phyloP scores from a whole-genome alignment of 2,329 filamentous ascomycete genomes.

The Scytalidium sp. region DNA sequence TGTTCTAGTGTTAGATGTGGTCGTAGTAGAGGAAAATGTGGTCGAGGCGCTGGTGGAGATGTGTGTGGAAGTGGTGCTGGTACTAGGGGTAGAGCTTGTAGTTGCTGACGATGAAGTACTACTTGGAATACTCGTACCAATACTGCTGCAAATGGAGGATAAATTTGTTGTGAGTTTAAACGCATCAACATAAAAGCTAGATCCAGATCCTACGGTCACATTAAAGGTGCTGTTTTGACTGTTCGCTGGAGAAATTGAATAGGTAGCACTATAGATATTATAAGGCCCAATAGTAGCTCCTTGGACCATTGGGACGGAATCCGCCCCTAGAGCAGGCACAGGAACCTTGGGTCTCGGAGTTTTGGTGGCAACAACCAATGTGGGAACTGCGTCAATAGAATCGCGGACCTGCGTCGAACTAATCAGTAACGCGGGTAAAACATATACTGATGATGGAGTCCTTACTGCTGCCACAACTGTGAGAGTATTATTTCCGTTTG shows the following conservation, averaged over 20 bases:
- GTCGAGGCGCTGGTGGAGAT: not conserved
- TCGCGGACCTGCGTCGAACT: not conserved
- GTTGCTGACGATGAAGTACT: constrained; percentile 5
- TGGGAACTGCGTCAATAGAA: not conserved
- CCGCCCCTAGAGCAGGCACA: constrained; percentile 14
- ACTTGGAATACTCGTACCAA: constrained; percentile 18
- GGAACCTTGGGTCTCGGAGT: constrained; percentile 5
- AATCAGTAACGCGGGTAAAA: not conserved
- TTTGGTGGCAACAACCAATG: not conserved
- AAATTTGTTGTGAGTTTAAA: constrained; percentile 47
- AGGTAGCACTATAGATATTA: constrained; percentile 19
- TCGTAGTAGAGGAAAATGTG: not conserved
- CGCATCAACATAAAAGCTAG: constrained; percentile 33
- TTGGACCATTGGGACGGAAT: constrained; percentile 17
- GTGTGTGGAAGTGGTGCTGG: constrained; percentile 9
- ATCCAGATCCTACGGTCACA: constrained; percentile 20
- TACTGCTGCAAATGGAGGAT: constrained; percentile 40
- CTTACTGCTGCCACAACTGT: constrained; percentile 24
- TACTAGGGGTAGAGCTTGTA: constrained; percentile 1
- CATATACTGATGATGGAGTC: not conserved
- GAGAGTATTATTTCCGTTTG: constrained; percentile 13
- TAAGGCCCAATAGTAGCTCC: constrained; percentile 20
- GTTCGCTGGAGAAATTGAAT: constrained; percentile 10
- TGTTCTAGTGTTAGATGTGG: constrained; percentile 2
- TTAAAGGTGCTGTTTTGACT: constrained; percentile 16